A percentile compares a stretch with the other conserved stretches of the same genome.
Conservation (phyloP, 176 grass and related monocot species). For the Oryza nivara region DNA sequence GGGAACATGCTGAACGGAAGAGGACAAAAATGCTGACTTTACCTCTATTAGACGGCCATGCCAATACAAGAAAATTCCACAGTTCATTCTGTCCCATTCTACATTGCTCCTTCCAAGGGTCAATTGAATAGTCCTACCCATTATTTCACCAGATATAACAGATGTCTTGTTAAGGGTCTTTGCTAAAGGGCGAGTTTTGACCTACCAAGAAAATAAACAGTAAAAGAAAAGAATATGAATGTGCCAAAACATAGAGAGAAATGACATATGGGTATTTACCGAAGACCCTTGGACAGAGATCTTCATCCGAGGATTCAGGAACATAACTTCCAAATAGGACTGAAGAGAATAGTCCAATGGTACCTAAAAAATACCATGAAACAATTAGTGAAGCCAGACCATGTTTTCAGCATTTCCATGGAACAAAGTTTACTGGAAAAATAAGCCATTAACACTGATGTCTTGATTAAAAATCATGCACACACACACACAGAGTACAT, state of each 20-base stretch:
- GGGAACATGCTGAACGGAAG: neutral
- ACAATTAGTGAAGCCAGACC: neutral
- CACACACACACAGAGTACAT: neutral
- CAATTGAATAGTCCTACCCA: slow-evolving; percentile 62
- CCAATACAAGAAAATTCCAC: slow-evolving; percentile 91
- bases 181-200: slow-evolving; percentile 67
- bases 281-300: slow-evolving; percentile 74
- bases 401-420: slow-evolving; percentile 10
- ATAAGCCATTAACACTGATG: slow-evolving; percentile 10
- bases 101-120: slow-evolving; percentile 76
- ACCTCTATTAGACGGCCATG: slow-evolving; percentile 93
- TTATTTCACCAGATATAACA: slow-evolving; percentile 62
- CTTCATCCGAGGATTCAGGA: slow-evolving; percentile 85
- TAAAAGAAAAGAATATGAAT: slow-evolving; percentile 27
- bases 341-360: slow-evolving; percentile 89
- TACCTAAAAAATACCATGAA: slow-evolving; percentile 56
- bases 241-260: slow-evolving; percentile 36
- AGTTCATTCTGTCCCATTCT: slow-evolving; percentile 83
- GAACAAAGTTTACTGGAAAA: slow-evolving; percentile 30
- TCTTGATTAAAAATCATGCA: slow-evolving; percentile 14
- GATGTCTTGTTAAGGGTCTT: slow-evolving; percentile 82
- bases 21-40: slow-evolving; percentile 19
- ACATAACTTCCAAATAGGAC: slow-evolving; percentile 84
- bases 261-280: slow-evolving; percentile 51
- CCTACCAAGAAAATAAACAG: slow-evolving; percentile 46